Percentiles rank a stretch among this genome's conserved stretches.
These are phyloP conservation scores for Arctium minus DNA, from an alignment of 129 eudicot species.

Conservation along the genomic window DNA sequence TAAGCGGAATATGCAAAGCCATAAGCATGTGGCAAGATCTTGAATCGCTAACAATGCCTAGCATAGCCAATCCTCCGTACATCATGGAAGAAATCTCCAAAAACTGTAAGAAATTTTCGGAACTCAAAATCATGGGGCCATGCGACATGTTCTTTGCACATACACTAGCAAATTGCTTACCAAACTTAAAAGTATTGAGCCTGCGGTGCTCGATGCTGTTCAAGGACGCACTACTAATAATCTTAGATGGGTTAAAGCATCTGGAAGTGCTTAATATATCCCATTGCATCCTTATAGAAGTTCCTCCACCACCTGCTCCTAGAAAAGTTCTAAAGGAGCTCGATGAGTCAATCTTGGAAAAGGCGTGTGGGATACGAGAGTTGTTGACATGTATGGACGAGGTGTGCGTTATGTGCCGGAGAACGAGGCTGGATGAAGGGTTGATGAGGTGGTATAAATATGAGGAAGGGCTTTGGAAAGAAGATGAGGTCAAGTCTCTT, in stretches of 20 bases:
- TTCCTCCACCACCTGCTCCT: conserved; percentile 36
- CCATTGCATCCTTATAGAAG: conserved; percentile 51
- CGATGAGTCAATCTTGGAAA: conserved; percentile 41
- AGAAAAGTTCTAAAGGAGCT: conserved; percentile 34
- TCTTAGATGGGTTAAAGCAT: conserved; percentile 43
- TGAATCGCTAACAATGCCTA: conserved; percentile 73
- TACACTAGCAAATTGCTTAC: conserved; percentile 43
- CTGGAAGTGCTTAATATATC: conserved; percentile 70
- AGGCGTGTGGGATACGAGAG: conserved; percentile 38
- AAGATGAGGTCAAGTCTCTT: conserved; percentile 59
- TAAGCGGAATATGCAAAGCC: conserved; percentile 56
- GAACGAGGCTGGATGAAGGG: conserved; percentile 59
- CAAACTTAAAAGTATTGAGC: conserved; percentile 59
- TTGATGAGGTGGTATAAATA: conserved; percentile 79
- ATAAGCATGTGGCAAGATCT: conserved; percentile 60
- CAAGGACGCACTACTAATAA: conserved; percentile 41
- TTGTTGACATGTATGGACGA: conserved; percentile 50
- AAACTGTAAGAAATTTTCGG: conserved; percentile 56
- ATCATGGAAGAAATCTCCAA: conserved; percentile 55
- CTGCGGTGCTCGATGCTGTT: conserved; percentile 47
- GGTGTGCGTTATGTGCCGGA: conserved; percentile 51
- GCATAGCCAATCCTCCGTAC: conserved; percentile 53
- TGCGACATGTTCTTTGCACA: conserved; percentile 48
- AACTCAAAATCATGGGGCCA: conserved; percentile 65
- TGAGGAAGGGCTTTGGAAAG: conserved; percentile 62